phyloP scores from a whole-genome alignment of 108 stramenopile species.

The Pseudonitzschia multiseries region DNA sequence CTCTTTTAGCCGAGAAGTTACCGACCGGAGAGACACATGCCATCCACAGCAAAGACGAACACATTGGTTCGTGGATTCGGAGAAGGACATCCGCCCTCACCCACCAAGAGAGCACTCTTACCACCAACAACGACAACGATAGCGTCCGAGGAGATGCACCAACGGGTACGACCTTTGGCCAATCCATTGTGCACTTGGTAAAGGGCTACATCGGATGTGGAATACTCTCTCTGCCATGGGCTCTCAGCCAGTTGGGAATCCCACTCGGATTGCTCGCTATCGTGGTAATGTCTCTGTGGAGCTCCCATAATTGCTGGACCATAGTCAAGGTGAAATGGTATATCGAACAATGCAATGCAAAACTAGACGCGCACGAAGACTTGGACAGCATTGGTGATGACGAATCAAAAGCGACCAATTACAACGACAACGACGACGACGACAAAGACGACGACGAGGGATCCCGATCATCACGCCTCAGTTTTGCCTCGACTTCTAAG shows the following conservation, averaged over 20 bases:
- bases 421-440: neutral
- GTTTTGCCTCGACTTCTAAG: neutral
- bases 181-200: conserved; percentile 62
- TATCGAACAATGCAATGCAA: conserved; percentile 25
- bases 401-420: neutral
- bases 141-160: neutral
- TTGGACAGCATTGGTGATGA: neutral
- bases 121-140: neutral
- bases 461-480: neutral
- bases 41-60: neutral
- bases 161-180: conserved; percentile 37
- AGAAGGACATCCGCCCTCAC: neutral
- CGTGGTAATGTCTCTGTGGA: conserved; percentile 46
- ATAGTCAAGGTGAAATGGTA: conserved; percentile 63
- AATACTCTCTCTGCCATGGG: conserved; percentile 67
- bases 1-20: too few relatives aligned
- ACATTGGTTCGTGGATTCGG: conserved; percentile 10
- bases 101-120: neutral
- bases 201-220: conserved; percentile 76
- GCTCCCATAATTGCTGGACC: conserved; percentile 65
- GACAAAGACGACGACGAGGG: neutral
- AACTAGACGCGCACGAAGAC: neutral
- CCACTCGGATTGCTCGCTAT: conserved; percentile 42
- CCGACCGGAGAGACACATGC: neutral
- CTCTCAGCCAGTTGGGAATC: conserved; percentile 58